These are phyloP conservation scores for Pseudocercospora ulei DNA, from an alignment of 2,329 filamentous ascomycete species.

Conservation along the genomic window DNA sequence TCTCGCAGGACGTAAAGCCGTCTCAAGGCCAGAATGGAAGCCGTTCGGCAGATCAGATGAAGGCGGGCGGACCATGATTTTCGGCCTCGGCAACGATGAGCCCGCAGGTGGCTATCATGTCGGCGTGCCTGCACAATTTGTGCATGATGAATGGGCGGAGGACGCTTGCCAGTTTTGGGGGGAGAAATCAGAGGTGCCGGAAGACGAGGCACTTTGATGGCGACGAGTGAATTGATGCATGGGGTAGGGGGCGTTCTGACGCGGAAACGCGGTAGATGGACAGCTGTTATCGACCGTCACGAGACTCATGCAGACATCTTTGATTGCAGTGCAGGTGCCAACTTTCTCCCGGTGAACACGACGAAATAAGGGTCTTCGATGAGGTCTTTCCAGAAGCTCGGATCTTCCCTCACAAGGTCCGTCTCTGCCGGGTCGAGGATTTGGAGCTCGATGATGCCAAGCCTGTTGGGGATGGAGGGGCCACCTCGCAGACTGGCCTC, in stretches of 20 bases:
- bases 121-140: constrained; percentile 41
- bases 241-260: not conserved
- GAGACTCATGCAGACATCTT: not conserved
- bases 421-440: constrained; percentile 9
- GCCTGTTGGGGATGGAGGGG: constrained; percentile 10
- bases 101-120: constrained; percentile 32
- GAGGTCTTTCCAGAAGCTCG: constrained; percentile 17
- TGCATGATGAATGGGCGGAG: constrained; percentile 40
- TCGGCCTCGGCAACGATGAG: constrained; percentile 54
- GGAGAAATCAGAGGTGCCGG: constrained; percentile 40
- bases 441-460: constrained; percentile 12
- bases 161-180: constrained; percentile 54
- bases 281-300: constrained; percentile 1
- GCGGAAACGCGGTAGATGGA: not conserved
- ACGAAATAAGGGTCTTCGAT: constrained; percentile 18
- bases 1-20: constrained; percentile 21
- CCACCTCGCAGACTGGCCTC: constrained; percentile 12
- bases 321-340: not conserved
- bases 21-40: constrained; percentile 26
- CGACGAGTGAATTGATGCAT: not conserved
- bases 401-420: constrained; percentile 11
- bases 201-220: constrained; percentile 17
- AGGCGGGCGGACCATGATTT: constrained; percentile 40
- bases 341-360: constrained; percentile 13
- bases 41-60: constrained; percentile 16